A percentile compares a stretch with the other conserved stretches of the same genome.
phyloP scores from a whole-genome alignment of 2,329 filamentous ascomycete genomes.

The Eutypella sp. region DNA sequence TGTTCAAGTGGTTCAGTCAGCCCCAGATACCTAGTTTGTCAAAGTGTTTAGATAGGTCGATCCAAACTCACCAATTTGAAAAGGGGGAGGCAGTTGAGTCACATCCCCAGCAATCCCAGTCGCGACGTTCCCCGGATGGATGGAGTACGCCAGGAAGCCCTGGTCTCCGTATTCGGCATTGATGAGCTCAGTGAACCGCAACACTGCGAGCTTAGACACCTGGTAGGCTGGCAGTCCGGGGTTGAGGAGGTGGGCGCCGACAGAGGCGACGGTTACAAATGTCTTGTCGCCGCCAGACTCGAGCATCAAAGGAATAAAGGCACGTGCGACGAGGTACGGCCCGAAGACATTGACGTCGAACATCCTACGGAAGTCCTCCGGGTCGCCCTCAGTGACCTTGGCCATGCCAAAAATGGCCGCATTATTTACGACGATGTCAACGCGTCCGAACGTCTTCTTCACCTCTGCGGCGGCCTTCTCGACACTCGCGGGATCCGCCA shows the following conservation, averaged over 20 bases:
- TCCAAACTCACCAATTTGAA: slow-evolving; percentile 11
- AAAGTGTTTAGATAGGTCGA: not conserved
- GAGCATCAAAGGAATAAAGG: slow-evolving; percentile 39
- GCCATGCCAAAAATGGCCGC: slow-evolving; percentile 17
- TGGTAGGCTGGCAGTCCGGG: slow-evolving; percentile 35
- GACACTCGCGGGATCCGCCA: slow-evolving; percentile 26
- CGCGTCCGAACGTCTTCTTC: slow-evolving; percentile 25
- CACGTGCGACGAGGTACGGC: slow-evolving; percentile 37
- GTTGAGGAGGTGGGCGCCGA: slow-evolving; percentile 29
- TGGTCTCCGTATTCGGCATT: slow-evolving; percentile 34
- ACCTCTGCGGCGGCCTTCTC: slow-evolving; percentile 25
- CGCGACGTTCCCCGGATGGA: slow-evolving; percentile 38
- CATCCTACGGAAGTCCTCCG: slow-evolving; percentile 32
- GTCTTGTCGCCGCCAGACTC: slow-evolving; percentile 24
- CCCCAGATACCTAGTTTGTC: not conserved
- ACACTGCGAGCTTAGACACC: slow-evolving; percentile 38
- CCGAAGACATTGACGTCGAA: slow-evolving; percentile 47
- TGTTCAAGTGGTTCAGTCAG: slow-evolving; percentile 1
- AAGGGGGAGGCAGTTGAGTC: slow-evolving; percentile 2
- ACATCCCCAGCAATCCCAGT: slow-evolving; percentile 27
- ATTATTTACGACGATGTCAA: slow-evolving; percentile 32
- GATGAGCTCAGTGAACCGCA: slow-evolving; percentile 41
- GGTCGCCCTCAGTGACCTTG: slow-evolving; percentile 21
- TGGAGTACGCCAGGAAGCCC: slow-evolving; percentile 34
- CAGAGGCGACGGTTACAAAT: slow-evolving; percentile 38